phyloP scores from a whole-genome alignment of 2,329 filamentous ascomycete genomes.

The Taxawa tesnikishii region DNA sequence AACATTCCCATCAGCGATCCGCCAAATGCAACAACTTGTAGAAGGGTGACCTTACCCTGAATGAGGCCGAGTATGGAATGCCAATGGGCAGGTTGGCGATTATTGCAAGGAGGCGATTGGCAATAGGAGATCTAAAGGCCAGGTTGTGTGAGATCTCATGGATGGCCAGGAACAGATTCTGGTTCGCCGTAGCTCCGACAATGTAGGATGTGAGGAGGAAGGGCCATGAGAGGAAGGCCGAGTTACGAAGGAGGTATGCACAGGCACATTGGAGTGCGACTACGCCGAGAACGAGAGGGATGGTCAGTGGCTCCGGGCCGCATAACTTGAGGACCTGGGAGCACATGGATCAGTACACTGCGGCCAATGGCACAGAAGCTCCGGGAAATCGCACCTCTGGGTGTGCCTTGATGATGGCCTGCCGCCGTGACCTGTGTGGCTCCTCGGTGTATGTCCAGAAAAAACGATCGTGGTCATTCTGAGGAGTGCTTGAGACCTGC shows the following conservation, averaged over 20 bases:
- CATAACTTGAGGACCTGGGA: slow-evolving; percentile 93
- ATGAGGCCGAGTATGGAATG: slow-evolving; percentile 89
- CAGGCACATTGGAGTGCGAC: slow-evolving; percentile 69
- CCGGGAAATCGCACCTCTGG: slow-evolving; percentile 58
- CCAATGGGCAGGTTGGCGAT: slow-evolving; percentile 94
- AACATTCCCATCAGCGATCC: too few species aligned
- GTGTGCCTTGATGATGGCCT: slow-evolving; percentile 96
- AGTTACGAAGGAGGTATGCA: slow-evolving; percentile 65
- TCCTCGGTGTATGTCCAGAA: slow-evolving; percentile 99
- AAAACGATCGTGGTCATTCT: slow-evolving; percentile 47
- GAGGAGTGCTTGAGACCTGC: background rate
- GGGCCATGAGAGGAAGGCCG: slow-evolving; percentile 66
- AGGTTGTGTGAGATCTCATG: slow-evolving; percentile 98
- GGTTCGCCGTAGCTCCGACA: slow-evolving; percentile 88
- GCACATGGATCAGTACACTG: slow-evolving; percentile 6
- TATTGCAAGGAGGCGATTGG: slow-evolving; percentile 79
- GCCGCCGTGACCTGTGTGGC: slow-evolving; percentile 78
- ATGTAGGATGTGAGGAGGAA: slow-evolving; percentile 85
- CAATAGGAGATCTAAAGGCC: slow-evolving; percentile 68
- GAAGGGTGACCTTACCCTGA: slow-evolving; percentile 53
- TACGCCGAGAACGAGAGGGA: slow-evolving; percentile 78
- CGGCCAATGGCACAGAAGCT: slow-evolving; percentile 1
- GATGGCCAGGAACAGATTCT: slow-evolving; percentile 96
- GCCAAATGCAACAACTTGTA: background rate
- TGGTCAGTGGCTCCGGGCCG: slow-evolving; percentile 88